Conservation (phyloP, 495 filamentous ascomycete species). For the Podospora sp. region DNA sequence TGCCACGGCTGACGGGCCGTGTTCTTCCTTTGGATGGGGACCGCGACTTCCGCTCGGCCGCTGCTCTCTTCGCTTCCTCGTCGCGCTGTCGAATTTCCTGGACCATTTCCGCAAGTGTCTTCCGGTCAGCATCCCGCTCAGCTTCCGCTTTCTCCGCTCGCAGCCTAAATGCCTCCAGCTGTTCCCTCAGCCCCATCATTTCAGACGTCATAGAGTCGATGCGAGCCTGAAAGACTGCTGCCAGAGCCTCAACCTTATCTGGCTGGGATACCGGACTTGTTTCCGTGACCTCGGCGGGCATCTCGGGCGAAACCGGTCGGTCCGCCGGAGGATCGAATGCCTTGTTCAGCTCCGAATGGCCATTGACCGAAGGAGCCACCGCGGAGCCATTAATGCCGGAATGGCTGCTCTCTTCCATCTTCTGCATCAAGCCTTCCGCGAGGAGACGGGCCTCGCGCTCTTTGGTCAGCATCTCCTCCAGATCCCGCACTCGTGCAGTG, state of each 20-base stretch:
- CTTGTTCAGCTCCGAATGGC: slow-evolving; percentile 40
- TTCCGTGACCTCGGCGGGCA: slow-evolving; percentile 26
- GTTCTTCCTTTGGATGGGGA: slow-evolving; percentile 27
- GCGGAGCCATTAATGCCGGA: slow-evolving; percentile 40
- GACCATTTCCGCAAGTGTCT: slow-evolving; percentile 86
- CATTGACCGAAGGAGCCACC: slow-evolving; percentile 31
- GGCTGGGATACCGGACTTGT: slow-evolving; percentile 42
- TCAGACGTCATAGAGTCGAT: slow-evolving; percentile 79
- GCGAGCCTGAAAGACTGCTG: slow-evolving; percentile 64
- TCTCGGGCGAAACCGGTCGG: slow-evolving; percentile 25
- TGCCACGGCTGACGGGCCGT: slow-evolving; percentile 9
- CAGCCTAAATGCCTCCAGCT: slow-evolving; percentile 74
- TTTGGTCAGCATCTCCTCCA: slow-evolving; percentile 75
- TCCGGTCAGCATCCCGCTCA: slow-evolving; percentile 66
- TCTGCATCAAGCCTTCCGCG: slow-evolving; percentile 78
- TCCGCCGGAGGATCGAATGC: slow-evolving; percentile 45
- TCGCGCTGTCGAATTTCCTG: slow-evolving; percentile 74
- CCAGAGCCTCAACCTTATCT: slow-evolving; percentile 46
- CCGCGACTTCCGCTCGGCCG: slow-evolving; percentile 31
- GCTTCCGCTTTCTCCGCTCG: slow-evolving; percentile 79
- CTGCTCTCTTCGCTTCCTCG: slow-evolving; percentile 44
- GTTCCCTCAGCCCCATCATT: slow-evolving; percentile 78
- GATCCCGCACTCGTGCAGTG: slow-evolving; percentile 72
- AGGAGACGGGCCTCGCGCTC: slow-evolving; percentile 79
- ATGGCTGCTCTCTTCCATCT: slow-evolving; percentile 59